A percentile compares a stretch with the other conserved stretches of the same genome.
Conservation (phyloP, 768 basidiomycete genomes). For the Mrakia gelida region DNA sequence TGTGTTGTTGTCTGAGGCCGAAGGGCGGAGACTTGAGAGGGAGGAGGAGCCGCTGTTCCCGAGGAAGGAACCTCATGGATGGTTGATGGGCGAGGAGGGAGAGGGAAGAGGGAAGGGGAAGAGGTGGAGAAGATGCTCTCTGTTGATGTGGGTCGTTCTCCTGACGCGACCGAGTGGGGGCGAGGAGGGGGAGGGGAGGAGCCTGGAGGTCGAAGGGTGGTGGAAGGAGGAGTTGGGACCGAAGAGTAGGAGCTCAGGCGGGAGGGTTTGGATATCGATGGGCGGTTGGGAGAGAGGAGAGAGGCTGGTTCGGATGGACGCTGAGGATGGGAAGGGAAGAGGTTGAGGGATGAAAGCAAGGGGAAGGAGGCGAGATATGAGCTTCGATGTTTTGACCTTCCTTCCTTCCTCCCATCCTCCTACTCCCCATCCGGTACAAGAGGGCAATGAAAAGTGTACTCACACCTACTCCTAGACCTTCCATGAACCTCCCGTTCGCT, state of each 20-base stretch:
- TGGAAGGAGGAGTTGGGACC: background rate
- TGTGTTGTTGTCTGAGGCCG: background rate
- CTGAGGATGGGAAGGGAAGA: too few relatives aligned
- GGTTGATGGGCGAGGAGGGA: background rate
- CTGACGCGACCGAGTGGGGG: conserved; percentile 3
- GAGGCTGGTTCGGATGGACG: background rate
- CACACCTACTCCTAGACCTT: background rate
- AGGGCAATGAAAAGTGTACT: background rate
- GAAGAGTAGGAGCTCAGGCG: conserved; percentile 6
- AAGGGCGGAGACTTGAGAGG: background rate
- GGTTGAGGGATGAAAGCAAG: background rate
- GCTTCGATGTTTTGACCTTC: background rate
- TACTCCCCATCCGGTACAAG: background rate
- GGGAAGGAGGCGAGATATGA: background rate
- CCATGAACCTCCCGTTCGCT: background rate
- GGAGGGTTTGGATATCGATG: background rate
- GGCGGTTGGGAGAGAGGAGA: background rate
- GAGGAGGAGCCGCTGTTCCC: background rate
- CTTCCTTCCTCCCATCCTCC: background rate
- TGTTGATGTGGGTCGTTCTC: background rate
- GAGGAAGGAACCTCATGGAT: background rate
- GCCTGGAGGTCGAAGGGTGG: background rate
- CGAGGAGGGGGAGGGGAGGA: background rate
- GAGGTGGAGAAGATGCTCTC: background rate
- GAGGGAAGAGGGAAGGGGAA: background rate